Percentiles rank a stretch among this genome's conserved stretches.
Evolutionary conservation across 1,284 basidiomycete species (phyloP).

Genomic region (Cutaneotrichosporon cavernicola): DNA sequence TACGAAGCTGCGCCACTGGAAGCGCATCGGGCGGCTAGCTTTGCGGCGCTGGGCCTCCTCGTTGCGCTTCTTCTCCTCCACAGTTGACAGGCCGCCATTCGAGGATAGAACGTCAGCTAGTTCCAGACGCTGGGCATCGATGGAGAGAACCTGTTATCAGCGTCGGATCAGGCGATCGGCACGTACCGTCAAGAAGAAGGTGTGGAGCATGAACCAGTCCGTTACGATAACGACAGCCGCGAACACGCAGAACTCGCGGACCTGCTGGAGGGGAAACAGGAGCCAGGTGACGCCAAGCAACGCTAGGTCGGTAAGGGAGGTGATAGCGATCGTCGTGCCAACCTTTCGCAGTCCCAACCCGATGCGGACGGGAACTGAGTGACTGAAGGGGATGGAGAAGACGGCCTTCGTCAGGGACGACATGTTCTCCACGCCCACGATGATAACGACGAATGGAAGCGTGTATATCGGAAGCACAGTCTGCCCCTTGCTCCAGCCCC

Average conservation of each 20-base stretch:
- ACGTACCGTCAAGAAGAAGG: constrained; percentile 58
- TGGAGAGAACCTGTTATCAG: constrained; percentile 54
- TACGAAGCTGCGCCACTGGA: constrained; percentile 55
- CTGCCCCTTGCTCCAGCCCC: constrained; percentile 38
- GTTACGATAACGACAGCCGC: constrained; percentile 90
- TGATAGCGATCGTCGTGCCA: constrained; percentile 86
- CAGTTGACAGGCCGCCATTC: constrained; percentile 19
- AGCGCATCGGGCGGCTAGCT: constrained; percentile 10
- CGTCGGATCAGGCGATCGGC: neutral
- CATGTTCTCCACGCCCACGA: constrained; percentile 98
- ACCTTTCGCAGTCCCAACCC: constrained; percentile 82
- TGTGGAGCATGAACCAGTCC: constrained; percentile 74
- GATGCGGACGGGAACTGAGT: constrained; percentile 89
- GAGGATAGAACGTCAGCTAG: constrained; percentile 49
- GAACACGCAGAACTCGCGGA: constrained; percentile 90
- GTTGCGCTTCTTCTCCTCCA: constrained; percentile 19
- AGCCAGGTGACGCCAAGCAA: constrained; percentile 77
- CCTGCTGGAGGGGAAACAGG: constrained; percentile 70
- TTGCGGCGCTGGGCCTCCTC: constrained; percentile 20
- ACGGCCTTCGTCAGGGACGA: constrained; percentile 88
- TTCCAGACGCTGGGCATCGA: constrained; percentile 59
- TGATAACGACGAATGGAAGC: constrained; percentile 89
- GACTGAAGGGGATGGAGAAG: constrained; percentile 78
- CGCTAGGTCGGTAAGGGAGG: constrained; percentile 81
- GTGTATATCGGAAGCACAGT: constrained; percentile 58